These are phyloP conservation scores for Penicillium canariense DNA, from an alignment of 495 filamentous ascomycete species.

Conservation along the genomic window DNA sequence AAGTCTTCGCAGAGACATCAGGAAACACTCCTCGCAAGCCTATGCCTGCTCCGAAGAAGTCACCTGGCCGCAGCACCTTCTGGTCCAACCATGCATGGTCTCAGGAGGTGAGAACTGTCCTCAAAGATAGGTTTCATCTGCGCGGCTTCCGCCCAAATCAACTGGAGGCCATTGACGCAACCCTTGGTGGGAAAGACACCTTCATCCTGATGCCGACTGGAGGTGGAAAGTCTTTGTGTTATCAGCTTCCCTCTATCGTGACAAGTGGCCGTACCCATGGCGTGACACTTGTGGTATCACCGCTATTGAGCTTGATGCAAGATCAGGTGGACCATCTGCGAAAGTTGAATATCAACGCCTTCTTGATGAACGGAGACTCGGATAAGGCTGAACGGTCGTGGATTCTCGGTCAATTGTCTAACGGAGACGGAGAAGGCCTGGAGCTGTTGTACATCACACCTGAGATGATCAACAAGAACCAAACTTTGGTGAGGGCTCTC, in stretches of 20 bases:
- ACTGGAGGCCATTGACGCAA: conserved; percentile 92
- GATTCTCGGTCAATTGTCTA: conserved; percentile 59
- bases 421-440: conserved; percentile 62
- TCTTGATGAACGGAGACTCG: conserved; percentile 74
- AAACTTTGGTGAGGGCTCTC: conserved; percentile 58
- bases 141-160: conserved; percentile 87
- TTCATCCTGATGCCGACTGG: conserved; percentile 98
- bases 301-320: conserved; percentile 91
- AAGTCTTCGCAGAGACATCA: conserved; percentile 55
- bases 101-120: conserved; percentile 69
- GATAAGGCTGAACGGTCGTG: conserved; percentile 49
- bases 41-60: conserved; percentile 32
- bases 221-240: conserved; percentile 94
- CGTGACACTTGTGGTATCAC: conserved; percentile 92
- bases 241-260: conserved; percentile 90
- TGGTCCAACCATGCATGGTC: conserved; percentile 69
- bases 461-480: conserved; percentile 88
- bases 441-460: conserved; percentile 93
- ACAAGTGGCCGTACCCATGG: conserved; percentile 75
- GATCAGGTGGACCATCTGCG: conserved; percentile 85
- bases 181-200: conserved; percentile 77
- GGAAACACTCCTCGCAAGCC: conserved; percentile 44
- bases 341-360: conserved; percentile 72
- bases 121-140: conserved; percentile 79
- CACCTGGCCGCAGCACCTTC: conserved; percentile 35